These are phyloP conservation scores for Phialocephala sp. DNA, from an alignment of 2,329 filamentous ascomycete species.

Conservation along the genomic window DNA sequence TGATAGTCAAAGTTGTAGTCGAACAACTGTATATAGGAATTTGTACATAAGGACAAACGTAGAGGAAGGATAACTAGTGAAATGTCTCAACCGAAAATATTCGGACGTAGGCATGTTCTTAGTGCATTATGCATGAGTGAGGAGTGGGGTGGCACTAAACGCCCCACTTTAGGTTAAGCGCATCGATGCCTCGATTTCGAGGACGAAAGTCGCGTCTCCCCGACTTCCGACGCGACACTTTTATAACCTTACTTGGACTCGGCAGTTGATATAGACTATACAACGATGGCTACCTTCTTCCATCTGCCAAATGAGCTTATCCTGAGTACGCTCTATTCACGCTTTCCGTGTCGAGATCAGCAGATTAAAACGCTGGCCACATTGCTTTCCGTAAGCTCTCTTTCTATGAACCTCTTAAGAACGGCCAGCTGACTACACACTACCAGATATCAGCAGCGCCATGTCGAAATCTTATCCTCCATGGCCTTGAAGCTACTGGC, in stretches of 20 bases:
- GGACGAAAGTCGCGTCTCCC: slow-evolving; percentile 23
- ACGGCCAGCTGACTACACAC: slow-evolving; percentile 2
- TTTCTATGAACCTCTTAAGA: not conserved
- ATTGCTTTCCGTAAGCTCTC: slow-evolving; percentile 50
- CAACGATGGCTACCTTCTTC: slow-evolving; percentile 51
- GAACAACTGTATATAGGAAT: not conserved
- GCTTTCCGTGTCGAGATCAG: slow-evolving; percentile 61
- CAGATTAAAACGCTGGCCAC: slow-evolving; percentile 65
- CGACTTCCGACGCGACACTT: slow-evolving; percentile 15
- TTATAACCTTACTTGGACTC: not conserved
- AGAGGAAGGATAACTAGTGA: not conserved
- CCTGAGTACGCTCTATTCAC: slow-evolving; percentile 51
- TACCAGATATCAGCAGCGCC: slow-evolving; percentile 27
- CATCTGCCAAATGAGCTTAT: slow-evolving; percentile 58
- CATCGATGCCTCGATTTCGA: not conserved
- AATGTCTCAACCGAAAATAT: not conserved
- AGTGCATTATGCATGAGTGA: slow-evolving; percentile 27
- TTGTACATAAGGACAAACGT: not conserved
- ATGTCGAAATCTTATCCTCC: slow-evolving; percentile 69
- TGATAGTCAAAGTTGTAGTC: not conserved
- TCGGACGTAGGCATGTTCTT: not conserved
- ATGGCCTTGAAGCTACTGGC: slow-evolving; percentile 86
- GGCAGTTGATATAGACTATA: not conserved
- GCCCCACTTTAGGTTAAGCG: not conserved
- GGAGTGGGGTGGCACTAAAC: slow-evolving; percentile 1